Conservation (phyloP, 768 basidiomycete genomes). For the Kondoa malvinella region DNA sequence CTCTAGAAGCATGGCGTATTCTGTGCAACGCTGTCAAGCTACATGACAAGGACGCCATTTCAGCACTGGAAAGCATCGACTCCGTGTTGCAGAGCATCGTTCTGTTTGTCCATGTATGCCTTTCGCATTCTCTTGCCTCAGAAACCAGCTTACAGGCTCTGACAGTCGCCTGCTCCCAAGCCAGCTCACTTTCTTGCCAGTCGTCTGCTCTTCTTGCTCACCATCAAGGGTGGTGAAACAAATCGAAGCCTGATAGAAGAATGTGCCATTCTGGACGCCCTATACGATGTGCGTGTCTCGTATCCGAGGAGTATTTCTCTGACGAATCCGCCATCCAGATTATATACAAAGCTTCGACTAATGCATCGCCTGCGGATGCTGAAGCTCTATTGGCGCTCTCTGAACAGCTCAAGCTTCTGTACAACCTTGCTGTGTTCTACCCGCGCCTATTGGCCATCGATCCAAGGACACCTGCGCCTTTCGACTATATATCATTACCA, state of each 20-base stretch:
- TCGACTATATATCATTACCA: neutral
- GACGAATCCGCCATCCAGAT: slow-evolving; percentile 9
- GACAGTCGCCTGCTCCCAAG: neutral
- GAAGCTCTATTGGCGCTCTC: slow-evolving; percentile 16
- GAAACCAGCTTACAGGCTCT: slow-evolving; percentile 12
- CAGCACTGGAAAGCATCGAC: neutral
- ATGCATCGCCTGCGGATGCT: neutral
- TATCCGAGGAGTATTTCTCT: neutral
- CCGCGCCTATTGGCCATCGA: slow-evolving; percentile 5
- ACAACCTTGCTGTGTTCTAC: slow-evolving; percentile 26
- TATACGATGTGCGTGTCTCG: slow-evolving; percentile 13
- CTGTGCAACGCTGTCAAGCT: slow-evolving; percentile 24
- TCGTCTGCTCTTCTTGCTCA: slow-evolving; percentile 23
- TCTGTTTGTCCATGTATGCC: slow-evolving; percentile 3
- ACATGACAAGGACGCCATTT: slow-evolving; percentile 14
- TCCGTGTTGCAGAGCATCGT: slow-evolving; percentile 18
- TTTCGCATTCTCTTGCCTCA: neutral
- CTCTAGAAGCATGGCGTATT: slow-evolving; percentile 3
- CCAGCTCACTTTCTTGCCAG: slow-evolving; percentile 22
- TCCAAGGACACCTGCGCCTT: neutral
- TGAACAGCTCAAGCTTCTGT: slow-evolving; percentile 27
- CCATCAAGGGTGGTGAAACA: slow-evolving; percentile 12
- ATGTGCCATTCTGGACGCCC: slow-evolving; percentile 7
- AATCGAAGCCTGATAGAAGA: slow-evolving; percentile 16
- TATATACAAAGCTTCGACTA: neutral